Evolutionary conservation across 1,284 basidiomycete species (phyloP).

Genomic region (Pyrrhoderma lamaoense): DNA sequence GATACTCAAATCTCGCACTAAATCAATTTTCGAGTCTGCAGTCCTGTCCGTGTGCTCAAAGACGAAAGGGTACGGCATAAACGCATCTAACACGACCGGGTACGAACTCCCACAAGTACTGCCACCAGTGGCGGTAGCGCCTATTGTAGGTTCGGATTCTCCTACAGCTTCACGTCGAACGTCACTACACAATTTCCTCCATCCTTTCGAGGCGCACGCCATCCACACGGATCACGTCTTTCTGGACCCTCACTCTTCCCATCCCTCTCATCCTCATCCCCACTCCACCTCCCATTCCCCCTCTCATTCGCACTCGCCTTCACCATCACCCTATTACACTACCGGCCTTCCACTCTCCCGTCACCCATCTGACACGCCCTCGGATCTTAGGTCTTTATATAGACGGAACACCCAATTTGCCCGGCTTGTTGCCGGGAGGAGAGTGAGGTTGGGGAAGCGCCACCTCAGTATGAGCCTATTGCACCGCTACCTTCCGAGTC

Average conservation of each 20-base stretch:
- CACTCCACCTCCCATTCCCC: background rate
- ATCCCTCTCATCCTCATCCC: background rate
- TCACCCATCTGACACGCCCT: conserved; percentile 19
- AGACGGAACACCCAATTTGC: conserved; percentile 45
- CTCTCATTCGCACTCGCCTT: no score
- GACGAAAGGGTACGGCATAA: background rate
- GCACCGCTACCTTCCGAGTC: background rate
- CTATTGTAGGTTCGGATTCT: background rate
- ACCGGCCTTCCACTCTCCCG: conserved; percentile 7
- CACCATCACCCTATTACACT: background rate
- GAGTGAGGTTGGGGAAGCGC: conserved; percentile 55
- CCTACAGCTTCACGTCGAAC: background rate
- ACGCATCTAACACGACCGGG: background rate
- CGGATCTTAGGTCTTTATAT: conserved; percentile 29
- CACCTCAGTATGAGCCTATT: conserved; percentile 46
- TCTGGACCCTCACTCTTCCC: background rate
- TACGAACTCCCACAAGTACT: conserved; percentile 3
- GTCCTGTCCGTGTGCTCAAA: conserved; percentile 38
- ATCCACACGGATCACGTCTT: no score
- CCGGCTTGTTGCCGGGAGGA: conserved; percentile 57
- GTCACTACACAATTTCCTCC: conserved; percentile 9
- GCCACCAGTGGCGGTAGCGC: conserved; percentile 3
- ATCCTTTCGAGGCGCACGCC: background rate
- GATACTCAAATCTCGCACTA: conserved; percentile 45
- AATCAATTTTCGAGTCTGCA: conserved; percentile 28